Percentiles rank a stretch among this genome's conserved stretches.
Evolutionary conservation across 345 rosid species (phyloP).

Genomic region (Hirschfeldia incana): DNA sequence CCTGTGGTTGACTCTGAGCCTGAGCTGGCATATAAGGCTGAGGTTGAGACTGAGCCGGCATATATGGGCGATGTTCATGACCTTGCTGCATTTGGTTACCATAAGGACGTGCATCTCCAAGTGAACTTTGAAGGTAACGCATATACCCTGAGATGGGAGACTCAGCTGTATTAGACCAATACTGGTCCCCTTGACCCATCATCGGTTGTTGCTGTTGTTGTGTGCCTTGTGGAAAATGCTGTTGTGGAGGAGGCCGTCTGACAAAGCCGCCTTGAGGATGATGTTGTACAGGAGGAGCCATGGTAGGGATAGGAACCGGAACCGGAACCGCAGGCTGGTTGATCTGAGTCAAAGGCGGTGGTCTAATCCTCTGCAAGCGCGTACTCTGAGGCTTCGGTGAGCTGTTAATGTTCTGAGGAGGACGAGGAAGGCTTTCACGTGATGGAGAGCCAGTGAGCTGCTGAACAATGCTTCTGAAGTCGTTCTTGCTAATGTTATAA

Average conservation of each 20-base stretch:
- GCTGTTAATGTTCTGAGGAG: constrained; percentile 63
- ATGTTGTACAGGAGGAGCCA: constrained; percentile 26
- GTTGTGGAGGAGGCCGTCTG: constrained; percentile 9
- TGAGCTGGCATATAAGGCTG: not conserved
- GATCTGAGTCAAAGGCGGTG: constrained; percentile 74
- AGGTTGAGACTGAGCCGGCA: not conserved
- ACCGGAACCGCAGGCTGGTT: constrained; percentile 56
- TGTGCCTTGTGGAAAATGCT: constrained; percentile 15
- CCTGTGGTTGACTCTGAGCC: not conserved
- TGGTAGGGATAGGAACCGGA: constrained; percentile 42
- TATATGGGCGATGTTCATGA: constrained; percentile 14
- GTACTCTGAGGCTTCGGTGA: constrained; percentile 73
- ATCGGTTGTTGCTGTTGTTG: constrained; percentile 44
- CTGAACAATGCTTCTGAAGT: constrained; percentile 85
- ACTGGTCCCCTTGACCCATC: constrained; percentile 53
- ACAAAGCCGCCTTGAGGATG: constrained; percentile 5
- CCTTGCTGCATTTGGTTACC: constrained; percentile 50
- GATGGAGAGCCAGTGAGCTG: constrained; percentile 87
- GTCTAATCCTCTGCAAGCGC: constrained; percentile 84
- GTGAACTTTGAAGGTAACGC: constrained; percentile 76
- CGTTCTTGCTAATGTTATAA: constrained; percentile 92
- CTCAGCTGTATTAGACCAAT: constrained; percentile 61
- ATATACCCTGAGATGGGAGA: constrained; percentile 80
- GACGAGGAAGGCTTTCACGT: constrained; percentile 72
- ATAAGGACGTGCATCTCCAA: constrained; percentile 49